Evolutionary conservation across 129 eudicot species (phyloP).

Genomic region (Ambrosia trifida): DNA sequence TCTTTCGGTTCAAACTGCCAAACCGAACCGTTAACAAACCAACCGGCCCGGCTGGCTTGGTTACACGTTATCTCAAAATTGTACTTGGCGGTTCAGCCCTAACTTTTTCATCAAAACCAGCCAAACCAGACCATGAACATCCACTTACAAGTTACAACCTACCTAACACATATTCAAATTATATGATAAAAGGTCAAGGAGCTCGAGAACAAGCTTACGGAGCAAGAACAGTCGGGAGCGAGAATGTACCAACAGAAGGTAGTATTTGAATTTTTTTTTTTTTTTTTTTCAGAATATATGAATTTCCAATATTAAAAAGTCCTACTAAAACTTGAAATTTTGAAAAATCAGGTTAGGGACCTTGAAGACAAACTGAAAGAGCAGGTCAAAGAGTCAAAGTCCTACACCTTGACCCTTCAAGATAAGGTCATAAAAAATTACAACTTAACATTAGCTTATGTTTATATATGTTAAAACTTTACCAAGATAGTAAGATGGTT

Average conservation of each 20-base stretch:
- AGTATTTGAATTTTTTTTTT: not conserved
- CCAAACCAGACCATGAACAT: not conserved
- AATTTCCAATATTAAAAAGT: constrained; percentile 7
- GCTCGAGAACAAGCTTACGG: constrained; percentile 74
- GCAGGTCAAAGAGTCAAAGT: constrained; percentile 59
- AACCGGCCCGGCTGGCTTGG: not conserved
- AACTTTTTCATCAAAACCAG: not conserved
- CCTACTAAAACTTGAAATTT: constrained; percentile 16
- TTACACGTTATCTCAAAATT: not conserved
- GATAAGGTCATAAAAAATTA: constrained; percentile 45
- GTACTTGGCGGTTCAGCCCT: not conserved
- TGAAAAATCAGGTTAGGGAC: constrained; percentile 56
- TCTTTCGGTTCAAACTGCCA: not conserved
- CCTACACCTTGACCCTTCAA: constrained; percentile 54
- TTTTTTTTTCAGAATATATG: too few relatives aligned
- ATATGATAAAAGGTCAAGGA: constrained; percentile 66
- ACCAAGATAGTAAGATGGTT: not conserved
- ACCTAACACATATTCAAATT: constrained; percentile 10
- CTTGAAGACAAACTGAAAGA: constrained; percentile 77
- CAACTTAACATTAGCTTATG: not conserved
- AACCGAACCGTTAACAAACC: not conserved
- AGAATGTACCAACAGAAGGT: constrained; percentile 62
- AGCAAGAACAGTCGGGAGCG: constrained; percentile 51
- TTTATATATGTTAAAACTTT: not conserved
- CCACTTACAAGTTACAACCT: not conserved